Evolutionary conservation across 495 filamentous ascomycete genomes (phyloP), one percentile per base, ranked within the genome.

Genomic region (Daldinia caldariorum): DNA sequence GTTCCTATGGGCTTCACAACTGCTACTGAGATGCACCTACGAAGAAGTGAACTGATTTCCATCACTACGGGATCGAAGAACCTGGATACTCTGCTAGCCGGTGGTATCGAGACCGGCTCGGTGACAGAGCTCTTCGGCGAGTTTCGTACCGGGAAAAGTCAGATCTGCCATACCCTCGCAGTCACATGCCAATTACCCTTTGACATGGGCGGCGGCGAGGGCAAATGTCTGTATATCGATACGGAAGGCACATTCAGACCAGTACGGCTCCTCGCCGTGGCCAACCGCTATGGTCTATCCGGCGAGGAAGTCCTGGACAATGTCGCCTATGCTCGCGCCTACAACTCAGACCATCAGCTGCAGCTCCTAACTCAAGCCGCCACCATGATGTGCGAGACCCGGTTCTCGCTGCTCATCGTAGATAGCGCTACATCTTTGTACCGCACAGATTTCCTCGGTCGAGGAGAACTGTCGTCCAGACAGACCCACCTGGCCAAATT

Each of bases 71-170:
- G 95, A 31, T 97, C 94, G 7, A 99, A 99, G 80, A 91, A 97
- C 70, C 86, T 99, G 10, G 95, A 99, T 74, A 99, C 96, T 45
- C 85, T 99, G 22, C 86, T 99, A 8, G 95, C 94, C 29, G 95
- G 95, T 65, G 95, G 95, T 51, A 86, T 99, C 65, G 95, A 99
- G 81, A 99, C 95, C 0, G 95, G 95, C 32, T 97, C 93, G 13
- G 96, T 99, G 43, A 99, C 95, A n/a, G 95, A 99, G 76, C 90
- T 99, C 9, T 99, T 99, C 75, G 95, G 95, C 81, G 95, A 99
- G 80, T 99, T 99, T 77, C 85, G 95, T 72, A 99, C 95, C 0
- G 95, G 95, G 78, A 99, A 99, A 80, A 97, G 92, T 78, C 95
- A 99, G 76, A 94, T 99, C 54, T 98, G 96, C 73, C 96, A 98